Evolutionary conservation across 345 rosid genomes (phyloP).

Genomic region (Lagerstroemia speciosa): DNA sequence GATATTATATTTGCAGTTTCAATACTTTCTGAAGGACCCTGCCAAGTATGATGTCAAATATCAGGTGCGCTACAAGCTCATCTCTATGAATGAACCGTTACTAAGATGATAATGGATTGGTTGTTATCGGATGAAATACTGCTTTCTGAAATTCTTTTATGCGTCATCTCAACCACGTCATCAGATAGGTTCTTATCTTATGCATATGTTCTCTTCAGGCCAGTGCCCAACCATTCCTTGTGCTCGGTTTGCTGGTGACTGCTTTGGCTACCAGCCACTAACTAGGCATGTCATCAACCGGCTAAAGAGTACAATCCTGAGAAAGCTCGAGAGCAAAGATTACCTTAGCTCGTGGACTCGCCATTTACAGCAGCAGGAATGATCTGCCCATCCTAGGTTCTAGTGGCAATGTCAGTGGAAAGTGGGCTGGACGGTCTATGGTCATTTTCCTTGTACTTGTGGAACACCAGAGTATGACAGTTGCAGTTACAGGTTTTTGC

Average conservation of each 20-base stretch:
- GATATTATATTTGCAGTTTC: conserved; percentile 41
- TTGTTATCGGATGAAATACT: not conserved
- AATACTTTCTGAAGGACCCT: conserved; percentile 92
- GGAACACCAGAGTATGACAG: too few species aligned
- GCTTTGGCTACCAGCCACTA: conserved; percentile 86
- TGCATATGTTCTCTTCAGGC: conserved; percentile 40
- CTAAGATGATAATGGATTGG: not conserved
- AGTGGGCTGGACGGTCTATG: not conserved
- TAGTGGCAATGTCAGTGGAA: not conserved
- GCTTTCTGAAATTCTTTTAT: too few species aligned
- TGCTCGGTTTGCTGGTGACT: conserved; percentile 84
- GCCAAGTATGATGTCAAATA: conserved; percentile 89
- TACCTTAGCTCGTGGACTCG: not conserved
- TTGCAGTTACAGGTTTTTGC: not conserved
- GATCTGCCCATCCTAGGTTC: not conserved
- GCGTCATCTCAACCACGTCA: not conserved
- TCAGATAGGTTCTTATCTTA: not conserved
- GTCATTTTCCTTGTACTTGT: not conserved
- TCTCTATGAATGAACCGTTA: not conserved
- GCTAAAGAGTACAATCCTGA: not conserved
- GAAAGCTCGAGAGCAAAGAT: not conserved
- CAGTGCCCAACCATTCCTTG: conserved; percentile 90
- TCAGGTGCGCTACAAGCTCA: conserved; percentile 45
- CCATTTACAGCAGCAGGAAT: not conserved
- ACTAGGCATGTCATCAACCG: not conserved